phyloP scores from a whole-genome alignment of 352 stramenopile genomes.

The Phytophthora aleatoria region DNA sequence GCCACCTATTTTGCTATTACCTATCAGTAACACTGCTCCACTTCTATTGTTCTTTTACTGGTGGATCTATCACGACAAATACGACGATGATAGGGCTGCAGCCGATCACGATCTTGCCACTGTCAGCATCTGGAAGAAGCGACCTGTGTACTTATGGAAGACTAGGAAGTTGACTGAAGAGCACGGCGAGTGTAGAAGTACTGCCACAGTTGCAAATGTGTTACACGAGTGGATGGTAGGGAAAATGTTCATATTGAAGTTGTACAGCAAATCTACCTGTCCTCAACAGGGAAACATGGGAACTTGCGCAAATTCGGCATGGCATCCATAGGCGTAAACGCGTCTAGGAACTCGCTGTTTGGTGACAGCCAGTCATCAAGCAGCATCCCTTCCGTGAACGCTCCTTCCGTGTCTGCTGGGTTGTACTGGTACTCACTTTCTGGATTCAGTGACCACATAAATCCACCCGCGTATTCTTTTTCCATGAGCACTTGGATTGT shows the following conservation, averaged over 20 bases:
- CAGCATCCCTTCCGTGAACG: conserved; percentile 76
- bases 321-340: conserved; percentile 68
- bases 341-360: conserved; percentile 69
- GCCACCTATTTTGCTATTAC: too few species aligned
- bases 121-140: too few species aligned
- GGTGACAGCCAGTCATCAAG: conserved; percentile 81
- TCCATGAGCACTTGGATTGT: conserved; percentile 72
- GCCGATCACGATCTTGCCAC: too few species aligned
- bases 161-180: too few species aligned
- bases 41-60: too few species aligned
- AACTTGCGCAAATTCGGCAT: conserved; percentile 66
- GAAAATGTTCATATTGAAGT: background rate
- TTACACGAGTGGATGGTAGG: too few species aligned
- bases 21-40: too few species aligned
- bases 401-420: conserved; percentile 52
- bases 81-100: too few species aligned
- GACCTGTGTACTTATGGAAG: too few species aligned
- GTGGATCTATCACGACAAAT: too few species aligned
- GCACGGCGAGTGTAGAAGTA: too few species aligned
- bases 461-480: conserved; percentile 69
- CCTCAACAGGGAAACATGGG: conserved; percentile 58
- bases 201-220: too few species aligned
- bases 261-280: conserved; percentile 8
- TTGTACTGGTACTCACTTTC: conserved; percentile 84
- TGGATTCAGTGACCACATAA: conserved; percentile 87